A percentile compares a stretch with the other conserved stretches of the same genome.
Conservation (phyloP, 805 yeast species). For the Cyberlindnera veronae region DNA sequence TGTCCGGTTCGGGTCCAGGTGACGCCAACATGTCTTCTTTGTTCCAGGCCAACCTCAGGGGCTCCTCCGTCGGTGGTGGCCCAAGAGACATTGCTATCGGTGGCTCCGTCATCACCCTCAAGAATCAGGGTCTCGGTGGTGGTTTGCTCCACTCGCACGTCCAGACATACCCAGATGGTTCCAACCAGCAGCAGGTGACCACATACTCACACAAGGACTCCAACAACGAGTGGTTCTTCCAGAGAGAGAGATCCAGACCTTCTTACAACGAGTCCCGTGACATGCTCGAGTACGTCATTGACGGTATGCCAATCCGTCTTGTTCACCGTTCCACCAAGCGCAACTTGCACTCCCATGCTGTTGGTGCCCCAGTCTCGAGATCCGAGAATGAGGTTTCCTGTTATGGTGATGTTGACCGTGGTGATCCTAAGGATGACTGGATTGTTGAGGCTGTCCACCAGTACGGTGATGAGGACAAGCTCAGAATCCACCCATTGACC, state of each 20-base stretch:
- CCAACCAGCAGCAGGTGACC: slow-evolving; percentile 74
- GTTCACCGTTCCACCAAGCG: slow-evolving; percentile 59
- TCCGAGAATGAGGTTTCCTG: slow-evolving; percentile 77
- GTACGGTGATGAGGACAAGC: slow-evolving; percentile 47
- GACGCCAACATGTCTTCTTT: slow-evolving; percentile 75
- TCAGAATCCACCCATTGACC: slow-evolving; percentile 71
- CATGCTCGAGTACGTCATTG: slow-evolving; percentile 33
- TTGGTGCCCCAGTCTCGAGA: slow-evolving; percentile 62
- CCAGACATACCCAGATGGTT: slow-evolving; percentile 72
- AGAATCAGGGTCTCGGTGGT: slow-evolving; percentile 72
- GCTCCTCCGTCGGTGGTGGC: slow-evolving; percentile 58
- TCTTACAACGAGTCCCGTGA: slow-evolving; percentile 26
- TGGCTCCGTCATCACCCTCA: slow-evolving; percentile 41
- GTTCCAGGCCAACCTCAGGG: slow-evolving; percentile 73
- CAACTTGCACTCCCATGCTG: slow-evolving; percentile 69
- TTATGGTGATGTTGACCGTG: slow-evolving; percentile 61
- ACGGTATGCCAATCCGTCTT: slow-evolving; percentile 61
- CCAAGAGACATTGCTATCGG: slow-evolving; percentile 67
- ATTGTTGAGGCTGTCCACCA: slow-evolving; percentile 64
- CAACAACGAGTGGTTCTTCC: slow-evolving; percentile 67
- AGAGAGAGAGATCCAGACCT: slow-evolving; percentile 51
- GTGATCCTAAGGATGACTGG: slow-evolving; percentile 80
- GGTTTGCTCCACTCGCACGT: slow-evolving; percentile 73
- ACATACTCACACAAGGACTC: slow-evolving; percentile 73
- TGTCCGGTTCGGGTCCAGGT: slow-evolving; percentile 78